Conservation (phyloP, 2,329 filamentous ascomycete genomes). For the Neopestalotiopsis sp. region DNA sequence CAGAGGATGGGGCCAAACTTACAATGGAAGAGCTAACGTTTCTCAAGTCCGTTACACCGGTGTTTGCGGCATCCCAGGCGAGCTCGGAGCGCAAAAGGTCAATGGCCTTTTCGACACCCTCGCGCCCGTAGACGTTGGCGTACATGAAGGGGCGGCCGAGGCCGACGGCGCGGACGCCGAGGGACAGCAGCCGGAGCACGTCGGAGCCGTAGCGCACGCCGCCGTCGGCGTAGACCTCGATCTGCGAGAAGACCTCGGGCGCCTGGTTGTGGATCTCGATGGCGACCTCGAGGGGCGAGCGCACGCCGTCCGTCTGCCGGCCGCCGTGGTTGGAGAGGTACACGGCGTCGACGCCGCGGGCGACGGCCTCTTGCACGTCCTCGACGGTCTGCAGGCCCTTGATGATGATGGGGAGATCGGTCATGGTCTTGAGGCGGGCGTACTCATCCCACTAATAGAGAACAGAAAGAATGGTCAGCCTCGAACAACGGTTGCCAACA, state of each 20-base stretch:
- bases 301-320: conserved; percentile 37
- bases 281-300: conserved; percentile 35
- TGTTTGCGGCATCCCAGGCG: conserved; percentile 33
- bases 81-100: conserved; percentile 51
- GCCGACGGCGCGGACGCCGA: conserved; percentile 41
- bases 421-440: conserved; percentile 26
- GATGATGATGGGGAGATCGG: conserved; percentile 34
- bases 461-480: neutral
- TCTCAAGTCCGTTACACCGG: conserved; percentile 33
- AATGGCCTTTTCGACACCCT: conserved; percentile 47
- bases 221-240: conserved; percentile 39
- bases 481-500: neutral
- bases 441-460: conserved; percentile 32
- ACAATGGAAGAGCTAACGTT: conserved; percentile 28
- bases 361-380: conserved; percentile 34
- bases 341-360: conserved; percentile 33
- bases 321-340: conserved; percentile 42
- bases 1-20: neutral
- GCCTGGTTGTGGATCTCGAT: conserved; percentile 33
- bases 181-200: conserved; percentile 37
- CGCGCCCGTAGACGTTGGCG: conserved; percentile 51
- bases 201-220: conserved; percentile 41
- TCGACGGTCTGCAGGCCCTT: conserved; percentile 42
- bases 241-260: conserved; percentile 34
- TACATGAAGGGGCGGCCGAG: conserved; percentile 54